Conservation (phyloP, 2,329 filamentous ascomycete species). For the Alternaria postmessia region DNA sequence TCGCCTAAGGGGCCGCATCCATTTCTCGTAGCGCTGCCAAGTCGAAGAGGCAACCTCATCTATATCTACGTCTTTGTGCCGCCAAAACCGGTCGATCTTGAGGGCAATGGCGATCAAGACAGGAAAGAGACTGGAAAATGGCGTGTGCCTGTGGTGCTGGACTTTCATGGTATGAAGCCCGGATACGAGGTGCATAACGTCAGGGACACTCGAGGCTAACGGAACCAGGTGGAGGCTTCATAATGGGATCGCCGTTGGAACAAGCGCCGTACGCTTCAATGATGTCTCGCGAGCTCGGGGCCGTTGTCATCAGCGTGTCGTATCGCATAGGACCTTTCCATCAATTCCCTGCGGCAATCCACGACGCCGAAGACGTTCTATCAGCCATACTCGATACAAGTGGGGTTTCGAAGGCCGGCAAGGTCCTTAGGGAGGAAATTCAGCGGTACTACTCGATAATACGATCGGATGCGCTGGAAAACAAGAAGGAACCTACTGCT, state of each 20-base stretch:
- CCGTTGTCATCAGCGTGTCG: slow-evolving; percentile 57
- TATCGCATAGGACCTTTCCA: slow-evolving; percentile 59
- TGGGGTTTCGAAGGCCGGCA: slow-evolving; percentile 42
- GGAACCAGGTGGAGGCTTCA: slow-evolving; percentile 53
- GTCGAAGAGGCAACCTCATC: slow-evolving; percentile 49
- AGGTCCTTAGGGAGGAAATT: slow-evolving; percentile 46
- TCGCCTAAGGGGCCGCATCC: slow-evolving; percentile 54
- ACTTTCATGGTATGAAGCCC: slow-evolving; percentile 35
- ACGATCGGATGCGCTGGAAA: slow-evolving; percentile 26
- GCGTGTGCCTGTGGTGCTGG: slow-evolving; percentile 52
- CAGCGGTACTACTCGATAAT: slow-evolving; percentile 45
- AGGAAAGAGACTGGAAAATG: slow-evolving; percentile 37
- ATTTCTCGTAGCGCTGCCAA: slow-evolving; percentile 52
- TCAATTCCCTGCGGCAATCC: slow-evolving; percentile 57
- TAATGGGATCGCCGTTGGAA: slow-evolving; percentile 54
- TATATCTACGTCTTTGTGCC: slow-evolving; percentile 54
- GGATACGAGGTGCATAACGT: neutral
- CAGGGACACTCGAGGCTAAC: neutral
- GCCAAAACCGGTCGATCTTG: slow-evolving; percentile 42
- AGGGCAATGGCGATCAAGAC: slow-evolving; percentile 28
- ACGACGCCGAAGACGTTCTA: slow-evolving; percentile 58
- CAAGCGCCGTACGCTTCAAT: slow-evolving; percentile 58
- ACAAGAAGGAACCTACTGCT: slow-evolving; percentile 22
- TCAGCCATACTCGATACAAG: slow-evolving; percentile 52
- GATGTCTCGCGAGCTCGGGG: slow-evolving; percentile 54